These are phyloP conservation scores for Euphorbia schlechtendalii DNA, from an alignment of 441 rosid genomes.

Conservation along the genomic window DNA sequence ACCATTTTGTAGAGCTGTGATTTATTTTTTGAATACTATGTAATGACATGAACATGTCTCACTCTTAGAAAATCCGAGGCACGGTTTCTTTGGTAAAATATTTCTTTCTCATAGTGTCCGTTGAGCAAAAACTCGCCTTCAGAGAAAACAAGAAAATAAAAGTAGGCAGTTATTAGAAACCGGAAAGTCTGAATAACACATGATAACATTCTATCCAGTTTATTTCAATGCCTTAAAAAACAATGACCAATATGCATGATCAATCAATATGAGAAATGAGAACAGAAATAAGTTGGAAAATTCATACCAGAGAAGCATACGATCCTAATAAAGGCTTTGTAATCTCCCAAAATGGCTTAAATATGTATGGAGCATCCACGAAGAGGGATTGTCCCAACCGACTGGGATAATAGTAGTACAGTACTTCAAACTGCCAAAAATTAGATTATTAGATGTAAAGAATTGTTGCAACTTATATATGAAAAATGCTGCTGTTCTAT, in stretches of 20 bases:
- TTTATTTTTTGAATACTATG: too few relatives aligned
- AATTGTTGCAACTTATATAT: neutral
- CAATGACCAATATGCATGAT: neutral
- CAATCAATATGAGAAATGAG: neutral
- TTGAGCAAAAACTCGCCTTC: constrained; percentile 79
- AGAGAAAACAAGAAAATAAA: constrained; percentile 14
- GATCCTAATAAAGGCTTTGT: constrained; percentile 68
- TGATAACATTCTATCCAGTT: too few relatives aligned
- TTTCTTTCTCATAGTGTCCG: constrained; percentile 55
- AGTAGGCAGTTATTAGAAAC: neutral
- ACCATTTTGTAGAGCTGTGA: too few relatives aligned
- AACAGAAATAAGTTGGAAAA: constrained; percentile 1
- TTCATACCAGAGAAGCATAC: constrained; percentile 82
- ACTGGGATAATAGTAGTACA: constrained; percentile 85
- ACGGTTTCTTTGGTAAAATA: constrained; percentile 77
- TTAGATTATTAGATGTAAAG: constrained; percentile 6
- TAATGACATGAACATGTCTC: neutral
- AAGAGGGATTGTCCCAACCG: constrained; percentile 81
- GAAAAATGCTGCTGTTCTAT: neutral
- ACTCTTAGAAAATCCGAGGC: constrained; percentile 51
- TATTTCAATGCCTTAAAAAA: neutral
- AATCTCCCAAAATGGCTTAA: constrained; percentile 81
- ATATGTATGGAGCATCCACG: constrained; percentile 87
- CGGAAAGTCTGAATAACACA: too few relatives aligned
- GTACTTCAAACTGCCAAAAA: constrained; percentile 72